Base-by-base conservation (phyloP, 805 yeast genomes). In the Starmerella floris region DNA sequence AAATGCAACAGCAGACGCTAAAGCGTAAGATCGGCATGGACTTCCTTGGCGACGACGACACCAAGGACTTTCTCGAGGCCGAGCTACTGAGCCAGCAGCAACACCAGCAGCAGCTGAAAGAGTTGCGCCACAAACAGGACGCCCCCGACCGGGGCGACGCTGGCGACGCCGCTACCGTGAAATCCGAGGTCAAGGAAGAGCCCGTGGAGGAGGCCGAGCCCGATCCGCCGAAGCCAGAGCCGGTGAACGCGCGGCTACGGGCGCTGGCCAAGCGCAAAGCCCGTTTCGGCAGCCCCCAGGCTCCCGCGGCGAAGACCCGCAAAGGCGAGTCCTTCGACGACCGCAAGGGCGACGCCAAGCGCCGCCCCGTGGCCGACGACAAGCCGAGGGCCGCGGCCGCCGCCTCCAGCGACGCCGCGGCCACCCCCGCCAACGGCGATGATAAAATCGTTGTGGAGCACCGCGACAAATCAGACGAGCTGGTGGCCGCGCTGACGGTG, bases 221-320 rank as follows among this genome's bases (percentile, higher is more conserved):
- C 22, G 40, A 35, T 31, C 33, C 30, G 10, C 45, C 40, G 34
- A 45, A 44, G 27, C 30, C 30, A 10, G 31, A 27, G 20, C 50
- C 33, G 22, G 40, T 51, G 13, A 57, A 55, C 35, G 69, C 94
- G 0, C 74, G 96, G 59, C 72, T 85, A 69, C 73, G 83, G 48
- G 97, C 95, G 1, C 76, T 88, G 83, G 95, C 95, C n/a, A 80
- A 81, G 54, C 72, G 97, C 55, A 77, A 79, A 56, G 91, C 94
- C 4, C 83, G 81, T 57, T 77, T 74, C 40, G 56, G 58, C 16
- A 48, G 57, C 17, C 54, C 51, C 1, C 44, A 36, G 32, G 44
- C 51, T 9, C 45, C 49, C 9, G 40, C 51, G 8, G 37, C 48
- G 16, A 62, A 64, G 26, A 51, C 58, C 6, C 50, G 48, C 15